Conservation (phyloP, 495 filamentous ascomycete genomes). For the Poronia punctata region DNA sequence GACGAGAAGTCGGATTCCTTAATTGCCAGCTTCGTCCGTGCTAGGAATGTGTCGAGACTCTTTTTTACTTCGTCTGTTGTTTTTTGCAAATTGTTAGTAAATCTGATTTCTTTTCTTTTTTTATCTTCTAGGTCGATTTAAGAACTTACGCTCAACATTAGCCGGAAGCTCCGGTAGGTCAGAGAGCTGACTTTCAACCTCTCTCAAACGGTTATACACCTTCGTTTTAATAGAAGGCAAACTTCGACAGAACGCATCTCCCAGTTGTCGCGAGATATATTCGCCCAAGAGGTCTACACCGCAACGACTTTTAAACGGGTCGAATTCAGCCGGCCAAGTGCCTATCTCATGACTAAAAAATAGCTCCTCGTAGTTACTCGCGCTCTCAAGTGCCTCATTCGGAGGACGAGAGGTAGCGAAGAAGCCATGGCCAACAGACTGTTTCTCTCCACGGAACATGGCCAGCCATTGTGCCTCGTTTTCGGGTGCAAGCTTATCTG, state of each 20-base stretch:
- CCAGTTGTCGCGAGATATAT: slow-evolving; percentile 21
- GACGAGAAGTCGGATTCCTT: slow-evolving; percentile 26
- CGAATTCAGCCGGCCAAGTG: slow-evolving; percentile 41
- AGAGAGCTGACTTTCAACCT: slow-evolving; percentile 41
- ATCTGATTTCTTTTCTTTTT: neutral
- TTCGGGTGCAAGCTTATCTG: slow-evolving; percentile 52
- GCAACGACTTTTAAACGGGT: slow-evolving; percentile 43
- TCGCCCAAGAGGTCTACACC: slow-evolving; percentile 44
- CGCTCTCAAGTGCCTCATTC: slow-evolving; percentile 41
- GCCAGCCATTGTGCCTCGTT: slow-evolving; percentile 50
- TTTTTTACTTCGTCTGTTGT: slow-evolving; percentile 37
- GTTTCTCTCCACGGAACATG: slow-evolving; percentile 50
- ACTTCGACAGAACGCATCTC: slow-evolving; percentile 23
- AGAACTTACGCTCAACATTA: slow-evolving; percentile 32
- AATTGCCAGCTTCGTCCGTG: slow-evolving; percentile 26
- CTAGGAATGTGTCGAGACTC: slow-evolving; percentile 35
- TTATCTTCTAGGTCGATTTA: neutral
- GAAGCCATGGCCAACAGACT: slow-evolving; percentile 55
- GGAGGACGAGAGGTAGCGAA: slow-evolving; percentile 51
- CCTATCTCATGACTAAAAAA: slow-evolving; percentile 47
- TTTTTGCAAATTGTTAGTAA: too few species aligned
- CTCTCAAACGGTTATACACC: slow-evolving; percentile 42
- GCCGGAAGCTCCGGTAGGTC: slow-evolving; percentile 49
- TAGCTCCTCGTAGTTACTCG: slow-evolving; percentile 47
- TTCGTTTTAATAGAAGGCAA: slow-evolving; percentile 53